Base-by-base conservation (phyloP, 2,329 filamentous ascomycete genomes). In the Calcarisporium arbuscula region DNA sequence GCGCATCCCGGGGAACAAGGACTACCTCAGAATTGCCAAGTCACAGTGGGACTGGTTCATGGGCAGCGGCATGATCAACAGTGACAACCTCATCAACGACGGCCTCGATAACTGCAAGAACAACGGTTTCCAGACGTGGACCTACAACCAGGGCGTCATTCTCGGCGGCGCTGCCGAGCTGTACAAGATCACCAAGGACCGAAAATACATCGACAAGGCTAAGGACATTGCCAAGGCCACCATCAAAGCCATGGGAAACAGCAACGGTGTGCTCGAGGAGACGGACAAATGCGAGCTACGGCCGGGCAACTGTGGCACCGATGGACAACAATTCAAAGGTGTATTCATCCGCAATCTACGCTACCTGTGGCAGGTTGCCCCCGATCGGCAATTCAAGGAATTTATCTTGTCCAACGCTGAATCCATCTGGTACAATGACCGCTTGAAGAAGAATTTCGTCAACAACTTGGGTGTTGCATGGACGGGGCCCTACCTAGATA, bases 281-380 rank as follows among this genome's bases (percentile, higher is more conserved):
- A 47, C 49, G 8, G 57, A 56, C 40, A 44, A 52, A 22, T 63
- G 60, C 37, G 59, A 62, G 40, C 48, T 52, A 14, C 38, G 44
- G 11, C 32, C 43, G 8, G 53, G 53, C 26, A 45, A 61, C 43
- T 73, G 66, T 35, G 64, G 61, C 9, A 53, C 49, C 14, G 71
- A 79, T 39, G 70, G 65, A 2, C 66, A 73, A 21, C 77, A 83
- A 48, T 87, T 86, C 68, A 86, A 87, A 56, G 82, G 82, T 4
- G 65, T 85, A 22, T 84, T 85, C 43, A 66, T 74, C 12, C 69
- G 80, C 15, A 83, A 83, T 49, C 58, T 87, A 15, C 65, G 68
- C 21, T 69, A 72, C 35, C 56, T 87, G 21, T 64, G 81, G 16
- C 49, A 58, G 1, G 70, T 57, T 4, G 67, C 66, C 2, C 71